Evolutionary conservation across 495 filamentous ascomycete species (phyloP).

Genomic region (Penicillium waksmanii): DNA sequence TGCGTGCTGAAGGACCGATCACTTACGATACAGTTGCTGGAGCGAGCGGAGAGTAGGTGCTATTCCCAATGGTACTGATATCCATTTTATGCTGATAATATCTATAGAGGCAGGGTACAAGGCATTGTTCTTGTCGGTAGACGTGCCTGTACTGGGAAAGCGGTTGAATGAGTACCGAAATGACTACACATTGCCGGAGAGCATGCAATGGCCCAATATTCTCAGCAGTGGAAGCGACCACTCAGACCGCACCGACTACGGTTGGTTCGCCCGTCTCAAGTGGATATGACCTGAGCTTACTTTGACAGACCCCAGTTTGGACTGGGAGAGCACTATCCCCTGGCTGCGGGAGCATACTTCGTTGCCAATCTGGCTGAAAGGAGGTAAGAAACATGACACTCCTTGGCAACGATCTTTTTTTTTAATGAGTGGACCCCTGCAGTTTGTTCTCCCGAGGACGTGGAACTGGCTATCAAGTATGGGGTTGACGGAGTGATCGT

Average conservation of each 20-base stretch:
- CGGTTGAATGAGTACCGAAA: constrained; percentile 51
- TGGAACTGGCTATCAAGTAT: constrained; percentile 72
- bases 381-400: constrained; percentile 42
- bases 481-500: constrained; percentile 89
- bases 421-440: constrained; percentile 7
- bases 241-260: constrained; percentile 37
- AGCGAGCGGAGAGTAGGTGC: constrained; percentile 71
- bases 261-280: constrained; percentile 13
- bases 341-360: constrained; percentile 87
- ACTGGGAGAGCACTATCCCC: constrained; percentile 83
- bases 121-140: constrained; percentile 92
- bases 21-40: constrained; percentile 81
- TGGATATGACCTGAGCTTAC: neutral
- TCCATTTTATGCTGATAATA: constrained; percentile 15
- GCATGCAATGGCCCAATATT: constrained; percentile 40
- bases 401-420: neutral
- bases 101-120: constrained; percentile 78
- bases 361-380: constrained; percentile 93
- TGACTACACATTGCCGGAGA: constrained; percentile 43
- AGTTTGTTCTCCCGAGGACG: constrained; percentile 79
- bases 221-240: constrained; percentile 33
- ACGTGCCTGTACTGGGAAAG: constrained; percentile 83
- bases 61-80: neutral
- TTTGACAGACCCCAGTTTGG: constrained; percentile 77
- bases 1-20: constrained; percentile 91